Evolutionary conservation across 2,329 filamentous ascomycete genomes (phyloP), one percentile per base, ranked within the genome.

Genomic region (Pseudodiploospora longispora): DNA sequence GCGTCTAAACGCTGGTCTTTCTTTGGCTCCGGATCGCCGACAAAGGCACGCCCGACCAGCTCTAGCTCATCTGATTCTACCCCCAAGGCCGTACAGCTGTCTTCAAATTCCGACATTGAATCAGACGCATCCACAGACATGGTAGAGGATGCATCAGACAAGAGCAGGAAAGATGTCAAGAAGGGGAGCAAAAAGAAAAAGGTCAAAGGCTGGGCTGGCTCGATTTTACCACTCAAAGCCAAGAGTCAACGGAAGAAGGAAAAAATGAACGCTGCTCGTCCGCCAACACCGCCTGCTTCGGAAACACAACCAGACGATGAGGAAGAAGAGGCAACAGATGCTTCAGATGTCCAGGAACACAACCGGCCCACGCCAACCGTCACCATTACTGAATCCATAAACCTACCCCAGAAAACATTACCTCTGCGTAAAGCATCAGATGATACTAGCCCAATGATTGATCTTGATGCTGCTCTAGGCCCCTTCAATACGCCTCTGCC

Each of bases 381-480:
- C 3, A 62, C 65, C 19, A 61, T 70, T 2, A 72, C 70, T 0
- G 66, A 67, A 35, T 64, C 68, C 8, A 57, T 64, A 3, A 55
- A 60, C 3, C 52, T 42, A 38, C 55, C 52, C 41, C 52, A 57
- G 6, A 50, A 59, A 32, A 47, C 56, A 30, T 45, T 58, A 10
- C 47, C 61, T 3, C 66, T 67, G 56, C 68, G 66, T 36, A 63
- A 47, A 12, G 47, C 51, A 4, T 72, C 79, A 6, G 78, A 82
- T 38, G 87, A 94, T 47, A 62, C 77, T 3, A 75, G 83, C 42
- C 83, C 86, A 6, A 84, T 96, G 62, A 94, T 98, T 50, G 93
- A 98, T 62, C 70, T 98, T 36, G 93, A 98, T 66, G 91, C 90
- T 12, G 93, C 91, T 28, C 74, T 97, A 2, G 90, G 89, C 2